Evolutionary conservation across 352 stramenopile species (phyloP).

Genomic region (Pythium brachiatum): DNA sequence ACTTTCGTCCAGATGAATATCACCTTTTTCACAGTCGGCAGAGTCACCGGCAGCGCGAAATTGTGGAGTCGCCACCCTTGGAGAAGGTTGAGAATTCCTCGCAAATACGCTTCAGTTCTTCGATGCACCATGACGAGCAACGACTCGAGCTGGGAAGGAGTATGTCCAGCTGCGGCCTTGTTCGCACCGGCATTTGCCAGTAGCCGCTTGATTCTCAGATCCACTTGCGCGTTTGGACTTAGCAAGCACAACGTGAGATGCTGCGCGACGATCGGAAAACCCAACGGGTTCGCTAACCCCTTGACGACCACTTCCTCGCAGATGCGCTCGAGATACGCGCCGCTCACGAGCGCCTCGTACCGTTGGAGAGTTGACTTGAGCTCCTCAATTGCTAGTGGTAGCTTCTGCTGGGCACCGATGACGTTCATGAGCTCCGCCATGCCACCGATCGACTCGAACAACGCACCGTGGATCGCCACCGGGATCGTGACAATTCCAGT

Average conservation of each 20-base stretch:
- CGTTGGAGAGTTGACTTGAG: conserved; percentile 43
- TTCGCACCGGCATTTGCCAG: conserved; percentile 47
- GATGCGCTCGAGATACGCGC: conserved; percentile 62
- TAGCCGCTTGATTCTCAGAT: conserved; percentile 73
- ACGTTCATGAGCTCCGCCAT: conserved; percentile 69
- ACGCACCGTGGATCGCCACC: conserved; percentile 68
- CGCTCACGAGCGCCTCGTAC: conserved; percentile 42
- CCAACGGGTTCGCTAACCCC: conserved; percentile 68
- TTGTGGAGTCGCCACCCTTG: conserved; percentile 64
- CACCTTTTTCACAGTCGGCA: conserved; percentile 73
- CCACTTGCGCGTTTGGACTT: conserved; percentile 51
- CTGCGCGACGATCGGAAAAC: conserved; percentile 79
- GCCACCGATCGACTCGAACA: conserved; percentile 80
- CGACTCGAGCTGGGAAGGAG: conserved; percentile 56
- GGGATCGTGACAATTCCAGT: conserved; percentile 65
- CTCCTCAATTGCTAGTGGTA: conserved; percentile 16
- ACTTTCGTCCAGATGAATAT: conserved; percentile 73
- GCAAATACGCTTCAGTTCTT: conserved; percentile 72
- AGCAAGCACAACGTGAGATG: conserved; percentile 73
- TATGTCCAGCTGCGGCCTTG: conserved; percentile 43
- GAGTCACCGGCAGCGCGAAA: conserved; percentile 46
- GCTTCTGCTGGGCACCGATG: conserved; percentile 31
- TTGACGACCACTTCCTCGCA: conserved; percentile 73
- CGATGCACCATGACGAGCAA: conserved; percentile 65
- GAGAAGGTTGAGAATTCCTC: conserved; percentile 63